Conservation (phyloP, 495 filamentous ascomycete genomes). For the Achaetomiella virescens region DNA sequence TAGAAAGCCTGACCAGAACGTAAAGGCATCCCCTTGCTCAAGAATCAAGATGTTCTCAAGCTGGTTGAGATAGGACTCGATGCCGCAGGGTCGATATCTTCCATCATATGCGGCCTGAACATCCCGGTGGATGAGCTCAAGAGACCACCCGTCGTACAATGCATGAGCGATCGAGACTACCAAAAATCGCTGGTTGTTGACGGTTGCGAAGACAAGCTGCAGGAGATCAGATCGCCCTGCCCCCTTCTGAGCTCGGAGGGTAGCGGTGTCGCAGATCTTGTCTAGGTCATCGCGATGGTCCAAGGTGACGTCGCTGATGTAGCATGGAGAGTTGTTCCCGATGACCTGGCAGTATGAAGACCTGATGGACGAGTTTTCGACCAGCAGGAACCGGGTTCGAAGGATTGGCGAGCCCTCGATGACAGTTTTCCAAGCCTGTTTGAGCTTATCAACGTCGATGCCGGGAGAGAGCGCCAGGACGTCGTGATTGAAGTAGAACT, state of each 20-base stretch:
- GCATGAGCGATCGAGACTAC: constrained; percentile 71
- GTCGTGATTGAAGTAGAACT: constrained; percentile 76
- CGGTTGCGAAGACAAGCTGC: constrained; percentile 37
- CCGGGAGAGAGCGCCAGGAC: constrained; percentile 47
- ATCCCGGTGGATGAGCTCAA: constrained; percentile 60
- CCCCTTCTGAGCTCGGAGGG: constrained; percentile 21
- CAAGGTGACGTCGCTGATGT: constrained; percentile 16
- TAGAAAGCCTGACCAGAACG: constrained; percentile 58
- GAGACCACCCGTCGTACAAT: constrained; percentile 72
- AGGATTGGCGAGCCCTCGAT: constrained; percentile 60
- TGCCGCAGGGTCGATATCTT: constrained; percentile 24
- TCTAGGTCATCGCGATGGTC: constrained; percentile 20
- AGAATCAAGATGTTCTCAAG: constrained; percentile 34
- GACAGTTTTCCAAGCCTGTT: constrained; percentile 54
- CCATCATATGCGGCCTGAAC: constrained; percentile 53
- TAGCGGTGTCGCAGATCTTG: constrained; percentile 25
- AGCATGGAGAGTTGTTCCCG: constrained; percentile 22
- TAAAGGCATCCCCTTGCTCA: constrained; percentile 32
- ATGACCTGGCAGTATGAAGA: constrained; percentile 62
- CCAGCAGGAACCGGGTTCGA: constrained; percentile 61
- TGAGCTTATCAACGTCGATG: constrained; percentile 48
- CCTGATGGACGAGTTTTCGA: constrained; percentile 50
- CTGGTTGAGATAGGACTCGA: constrained; percentile 39
- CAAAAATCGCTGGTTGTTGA: constrained; percentile 40
- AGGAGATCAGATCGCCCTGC: constrained; percentile 29